Percentiles rank a stretch among this genome's conserved stretches.
phyloP scores from a whole-genome alignment of 306 rosid genomes.

The Casuarina cunninghamiana region DNA sequence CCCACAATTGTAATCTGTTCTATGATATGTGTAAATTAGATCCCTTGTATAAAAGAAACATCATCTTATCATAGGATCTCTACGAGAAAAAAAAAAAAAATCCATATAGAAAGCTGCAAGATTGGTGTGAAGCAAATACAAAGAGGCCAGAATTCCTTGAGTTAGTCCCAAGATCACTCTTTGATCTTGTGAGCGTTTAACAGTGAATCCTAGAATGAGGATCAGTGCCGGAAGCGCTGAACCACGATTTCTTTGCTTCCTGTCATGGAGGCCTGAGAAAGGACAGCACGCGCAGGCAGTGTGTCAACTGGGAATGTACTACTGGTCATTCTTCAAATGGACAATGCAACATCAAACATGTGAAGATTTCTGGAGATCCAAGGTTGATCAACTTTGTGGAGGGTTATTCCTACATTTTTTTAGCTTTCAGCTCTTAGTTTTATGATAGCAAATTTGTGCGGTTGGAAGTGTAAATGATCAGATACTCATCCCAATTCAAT shows the following conservation, averaged over 20 bases:
- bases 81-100: constrained; percentile 37
- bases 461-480: not conserved
- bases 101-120: constrained; percentile 41
- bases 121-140: constrained; percentile 59
- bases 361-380: constrained; percentile 8
- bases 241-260: constrained; percentile 61
- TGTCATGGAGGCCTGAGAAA: constrained; percentile 40
- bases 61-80: constrained; percentile 51
- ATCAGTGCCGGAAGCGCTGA: constrained; percentile 59
- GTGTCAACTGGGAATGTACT: constrained; percentile 12
- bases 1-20: not conserved
- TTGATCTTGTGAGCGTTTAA: constrained; percentile 60
- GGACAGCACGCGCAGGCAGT: constrained; percentile 19
- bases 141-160: constrained; percentile 55
- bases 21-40: not conserved
- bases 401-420: not conserved
- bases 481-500: too few relatives aligned
- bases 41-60: not conserved
- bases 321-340: constrained; percentile 11
- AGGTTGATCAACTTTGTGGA: constrained; percentile 3
- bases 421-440: not conserved
- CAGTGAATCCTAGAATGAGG: constrained; percentile 65
- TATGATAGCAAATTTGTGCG: not conserved
- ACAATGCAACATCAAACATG: constrained; percentile 13
- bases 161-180: constrained; percentile 47